A percentile compares a stretch with the other conserved stretches of the same genome.
phyloP scores from a whole-genome alignment of 1,284 basidiomycete species.

The Exobasidium rhododendri region DNA sequence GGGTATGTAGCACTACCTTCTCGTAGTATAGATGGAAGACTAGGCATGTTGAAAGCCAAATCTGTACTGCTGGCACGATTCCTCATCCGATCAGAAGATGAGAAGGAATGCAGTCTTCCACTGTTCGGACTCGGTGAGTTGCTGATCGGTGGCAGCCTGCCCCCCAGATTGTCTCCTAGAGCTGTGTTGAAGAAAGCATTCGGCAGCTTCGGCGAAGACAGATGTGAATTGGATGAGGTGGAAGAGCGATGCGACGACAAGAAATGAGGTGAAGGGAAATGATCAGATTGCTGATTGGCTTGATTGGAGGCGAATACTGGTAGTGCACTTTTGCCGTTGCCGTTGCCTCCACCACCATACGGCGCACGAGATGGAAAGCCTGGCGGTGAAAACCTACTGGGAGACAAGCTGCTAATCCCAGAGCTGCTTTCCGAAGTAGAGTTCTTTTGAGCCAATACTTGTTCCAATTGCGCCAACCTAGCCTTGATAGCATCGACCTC shows the following conservation, averaged over 20 bases:
- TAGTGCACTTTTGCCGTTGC: background rate
- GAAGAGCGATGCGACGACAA: background rate
- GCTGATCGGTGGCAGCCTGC: background rate
- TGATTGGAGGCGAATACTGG: background rate
- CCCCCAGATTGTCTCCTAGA: background rate
- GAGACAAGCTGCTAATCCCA: background rate
- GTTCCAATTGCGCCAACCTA: slow-evolving; percentile 47
- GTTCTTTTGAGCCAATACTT: slow-evolving; percentile 15
- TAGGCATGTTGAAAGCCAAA: slow-evolving; percentile 18
- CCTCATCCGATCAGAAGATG: background rate
- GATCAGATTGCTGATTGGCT: background rate
- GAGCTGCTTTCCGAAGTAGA: slow-evolving; percentile 1
- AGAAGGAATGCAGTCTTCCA: too few relatives aligned
- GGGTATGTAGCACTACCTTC: slow-evolving; percentile 12
- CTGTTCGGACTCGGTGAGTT: background rate
- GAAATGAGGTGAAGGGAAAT: background rate
- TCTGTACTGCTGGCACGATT: background rate
- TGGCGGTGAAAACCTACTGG: background rate
- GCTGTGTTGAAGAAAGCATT: background rate
- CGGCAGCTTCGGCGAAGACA: background rate
- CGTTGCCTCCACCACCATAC: background rate
- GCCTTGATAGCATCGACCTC: slow-evolving; percentile 50
- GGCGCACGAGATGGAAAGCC: background rate
- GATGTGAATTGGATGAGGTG: background rate
- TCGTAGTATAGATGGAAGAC: slow-evolving; percentile 8